Conservation (phyloP, 2,329 filamentous ascomycete species). For the Cladophialophora chaetospira region DNA sequence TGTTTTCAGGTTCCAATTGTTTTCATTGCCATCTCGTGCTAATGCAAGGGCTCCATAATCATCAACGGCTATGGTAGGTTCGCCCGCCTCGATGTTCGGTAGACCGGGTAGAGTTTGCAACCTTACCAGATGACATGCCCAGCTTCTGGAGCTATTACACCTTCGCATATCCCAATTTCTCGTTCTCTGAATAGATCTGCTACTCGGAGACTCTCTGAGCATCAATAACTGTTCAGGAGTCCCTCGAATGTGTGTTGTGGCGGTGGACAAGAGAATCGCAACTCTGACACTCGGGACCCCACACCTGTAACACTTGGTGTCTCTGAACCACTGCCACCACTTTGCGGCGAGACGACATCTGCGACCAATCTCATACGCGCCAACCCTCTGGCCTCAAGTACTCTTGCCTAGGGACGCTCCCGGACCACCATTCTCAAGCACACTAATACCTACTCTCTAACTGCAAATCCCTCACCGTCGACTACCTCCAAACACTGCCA, state of each 20-base stretch:
- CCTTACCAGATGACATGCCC: conserved; percentile 12
- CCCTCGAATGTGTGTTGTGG: not conserved
- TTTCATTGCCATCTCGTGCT: conserved; percentile 10
- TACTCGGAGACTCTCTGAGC: not conserved
- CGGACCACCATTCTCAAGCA: conserved; percentile 19
- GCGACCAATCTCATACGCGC: conserved; percentile 31
- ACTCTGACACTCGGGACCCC: conserved; percentile 12
- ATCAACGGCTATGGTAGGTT: conserved; percentile 8
- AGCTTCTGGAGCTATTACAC: conserved; percentile 6
- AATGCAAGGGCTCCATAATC: conserved; percentile 5
- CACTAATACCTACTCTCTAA: conserved; percentile 19
- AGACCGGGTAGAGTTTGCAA: not conserved
- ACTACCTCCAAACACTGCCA: conserved; percentile 8
- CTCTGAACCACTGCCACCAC: conserved; percentile 28
- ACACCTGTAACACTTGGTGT: conserved; percentile 30
- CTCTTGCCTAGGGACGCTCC: conserved; percentile 22
- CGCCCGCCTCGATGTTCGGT: conserved; percentile 5
- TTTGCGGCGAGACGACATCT: conserved; percentile 23
- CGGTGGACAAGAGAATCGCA: not conserved
- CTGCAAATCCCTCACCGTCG: conserved; percentile 20
- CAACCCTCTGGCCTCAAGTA: conserved; percentile 21
- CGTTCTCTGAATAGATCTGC: not conserved
- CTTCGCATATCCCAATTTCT: conserved; percentile 1
- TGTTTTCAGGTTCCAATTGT: conserved; percentile 20
- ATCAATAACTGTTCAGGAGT: not conserved